phyloP scores from a whole-genome alignment of 495 filamentous ascomycete genomes.

The Emericellopsis terricola region DNA sequence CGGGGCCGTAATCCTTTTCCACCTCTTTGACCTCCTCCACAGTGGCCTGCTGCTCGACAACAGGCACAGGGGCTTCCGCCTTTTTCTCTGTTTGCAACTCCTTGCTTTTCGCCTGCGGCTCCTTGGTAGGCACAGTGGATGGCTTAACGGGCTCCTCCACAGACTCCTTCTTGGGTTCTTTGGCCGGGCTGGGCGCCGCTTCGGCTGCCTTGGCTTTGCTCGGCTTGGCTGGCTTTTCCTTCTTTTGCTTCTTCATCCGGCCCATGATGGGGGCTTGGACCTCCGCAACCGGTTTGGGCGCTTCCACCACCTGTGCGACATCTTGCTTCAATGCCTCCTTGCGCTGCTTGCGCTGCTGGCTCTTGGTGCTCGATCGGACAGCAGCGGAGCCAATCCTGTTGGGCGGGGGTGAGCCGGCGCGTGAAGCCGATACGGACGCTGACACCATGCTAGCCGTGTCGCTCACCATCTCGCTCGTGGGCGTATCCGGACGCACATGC shows the following conservation, averaged over 20 bases:
- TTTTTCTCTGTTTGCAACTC: background rate
- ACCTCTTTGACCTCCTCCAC: background rate
- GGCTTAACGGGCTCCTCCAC: conserved; percentile 14
- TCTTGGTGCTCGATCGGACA: conserved; percentile 69
- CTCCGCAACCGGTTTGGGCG: conserved; percentile 35
- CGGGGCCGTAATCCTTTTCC: background rate
- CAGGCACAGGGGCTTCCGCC: background rate
- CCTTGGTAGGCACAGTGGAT: conserved; percentile 10
- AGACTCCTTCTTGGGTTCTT: conserved; percentile 17
- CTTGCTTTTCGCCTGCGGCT: conserved; percentile 7
- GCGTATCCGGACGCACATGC: conserved; percentile 55
- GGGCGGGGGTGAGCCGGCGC: conserved; percentile 66
- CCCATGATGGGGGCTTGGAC: conserved; percentile 69
- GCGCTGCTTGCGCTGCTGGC: conserved; percentile 74
- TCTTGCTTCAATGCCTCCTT: conserved; percentile 50
- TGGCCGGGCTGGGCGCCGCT: conserved; percentile 13
- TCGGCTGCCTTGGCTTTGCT: background rate
- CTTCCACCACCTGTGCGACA: conserved; percentile 25
- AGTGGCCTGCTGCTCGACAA: background rate
- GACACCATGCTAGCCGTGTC: conserved; percentile 66
- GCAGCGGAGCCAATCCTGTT: conserved; percentile 60
- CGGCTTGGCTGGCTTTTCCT: conserved; percentile 26
- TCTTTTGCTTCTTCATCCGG: conserved; percentile 84
- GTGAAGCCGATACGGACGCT: conserved; percentile 51
- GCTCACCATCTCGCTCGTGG: conserved; percentile 54